Evolutionary conservation across 257 asterid genomes (phyloP), one percentile per base, ranked within the genome.

Genomic region (Prunella vulgaris): DNA sequence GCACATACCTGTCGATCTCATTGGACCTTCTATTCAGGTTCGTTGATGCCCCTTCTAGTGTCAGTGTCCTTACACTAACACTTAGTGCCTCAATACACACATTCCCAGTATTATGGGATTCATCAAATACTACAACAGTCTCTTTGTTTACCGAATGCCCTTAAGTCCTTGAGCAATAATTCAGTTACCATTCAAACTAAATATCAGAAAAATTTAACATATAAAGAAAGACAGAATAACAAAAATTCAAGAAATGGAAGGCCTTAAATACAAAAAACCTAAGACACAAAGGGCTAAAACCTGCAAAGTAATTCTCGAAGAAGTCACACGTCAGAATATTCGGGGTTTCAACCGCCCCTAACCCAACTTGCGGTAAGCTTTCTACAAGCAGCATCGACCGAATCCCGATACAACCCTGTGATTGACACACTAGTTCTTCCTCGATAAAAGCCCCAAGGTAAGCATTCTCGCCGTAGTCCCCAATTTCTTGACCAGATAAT

Each of bases 61-160:
- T 91, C 84, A 91, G 99, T 75, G 22, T 84, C 84, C 99, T 81
- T 60, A 94, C 97, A 70, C 95, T 94, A 46, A 94, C 99, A 74
- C 97, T 94, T 40, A 94, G 88, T 44, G 99, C 97, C 80, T 94
- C 99, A 9, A 94, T 94, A 74, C 99, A 94, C 65, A 94, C 99
- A 85, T 86, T 94, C 78, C 91, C 99, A 33, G 91, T 94, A 74
- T 94, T 94, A 77, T 94, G 99, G 51, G 97, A 97, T 87, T 94
- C 99, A 64, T 94, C 99, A 78, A 94, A 94, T 76, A 94, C 97
- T 68, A 94, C 97, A 53, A 94, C 99, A 35, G 91, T 77, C 83
- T 91, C 77, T 89, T 68, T 73, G 87, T 77, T 87, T 94, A 54
- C 99, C 99, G 54, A 81, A 94, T 49, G 72, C 79, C 82, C 90